Base-by-base conservation (phyloP, 1,139 yeast species). In the Magnusiomyces fungicola region DNA sequence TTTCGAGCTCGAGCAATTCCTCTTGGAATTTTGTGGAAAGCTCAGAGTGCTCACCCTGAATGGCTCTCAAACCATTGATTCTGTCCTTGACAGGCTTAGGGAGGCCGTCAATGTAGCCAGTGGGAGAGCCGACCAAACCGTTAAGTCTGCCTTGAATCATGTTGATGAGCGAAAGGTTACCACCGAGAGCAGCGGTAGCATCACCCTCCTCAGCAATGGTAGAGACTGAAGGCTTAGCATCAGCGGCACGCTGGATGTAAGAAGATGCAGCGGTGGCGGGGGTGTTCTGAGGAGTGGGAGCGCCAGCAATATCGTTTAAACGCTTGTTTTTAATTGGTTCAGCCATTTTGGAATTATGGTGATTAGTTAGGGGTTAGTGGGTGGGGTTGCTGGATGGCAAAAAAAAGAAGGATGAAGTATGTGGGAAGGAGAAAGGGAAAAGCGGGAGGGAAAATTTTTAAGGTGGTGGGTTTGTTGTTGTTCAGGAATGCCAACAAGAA, bases 271-370 rank as follows among this genome's bases (percentile, higher is more conserved):
- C 86, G 29, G 95, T 83, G 3, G 97, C 86, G 23, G 99, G 99
- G 1, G 99, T 92, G 74, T 92, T 92, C 66, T 94, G 98, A 12
- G 99, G 99, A 1, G 99, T 92, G 46, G 99, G 98, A 3, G 98
- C 98, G 64, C 83, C 81, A 58, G 95, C 84, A 59, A 89, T 80
- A 65, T 86, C 88, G 63, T 83, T 83, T 58, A 79, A 70, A 63
- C 81, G 68, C 71, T 75, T 65, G 61, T 61, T 68, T 70, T 79
- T 79, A 65, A 81, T 81, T 46, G 86, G 87, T 68, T 78, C 87
- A 53, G 83, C 73, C 87, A 81, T 81, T 32, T 14, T 32, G n/a
- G n/a, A n/a, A n/a, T n/a, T n/a, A n/a, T n/a, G n/a, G n/a, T n/a
- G n/a, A n/a, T n/a, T n/a, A n/a, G n/a, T n/a, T n/a, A n/a, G n/a